Base-by-base conservation (phyloP, 2,329 filamentous ascomycete genomes). In the Biscogniauxia marginata region DNA sequence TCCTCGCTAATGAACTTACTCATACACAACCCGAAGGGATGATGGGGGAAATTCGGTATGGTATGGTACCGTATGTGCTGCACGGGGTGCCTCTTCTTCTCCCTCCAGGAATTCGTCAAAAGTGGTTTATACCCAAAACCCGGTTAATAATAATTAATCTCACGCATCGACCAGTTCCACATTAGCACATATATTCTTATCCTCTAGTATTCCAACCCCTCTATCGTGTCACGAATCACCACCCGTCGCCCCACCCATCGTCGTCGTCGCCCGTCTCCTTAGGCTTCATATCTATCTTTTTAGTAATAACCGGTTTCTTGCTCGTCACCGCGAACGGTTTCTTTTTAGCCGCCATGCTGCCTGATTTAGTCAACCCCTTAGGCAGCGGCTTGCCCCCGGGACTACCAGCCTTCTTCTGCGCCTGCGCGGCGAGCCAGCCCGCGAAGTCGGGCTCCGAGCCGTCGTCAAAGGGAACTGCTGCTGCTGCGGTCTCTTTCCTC, bases 381-480 rank as follows among this genome's bases (percentile, higher is more conserved):
- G 93, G 93, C 53, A 98, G 70, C 2, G 87, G 77, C 63, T 90
- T 95, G 1, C 74, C 65, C 1, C 74, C 65, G 54, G 70, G 60
- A 45, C 68, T 52, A 56, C 72, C 67, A 1, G 71, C 70, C 9
- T 80, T 80, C 76, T 96, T 97, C 60, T 89, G 82, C 5, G 89
- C 85, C 70, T 97, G 91, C 11, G 93, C 92, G 11, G 91, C 92
- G 20, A 98, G 74, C 93, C 95, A 98, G 4, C 92, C 93, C 4
- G 92, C 93, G 73, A 99, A 98, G 72, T 98, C 95, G 0, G 93
- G 93, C 71, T 99, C 93, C 2, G 88, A 87, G 22, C 89, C 86
- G 64, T 96, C 92, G 57, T 93, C 90, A 62, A 89, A 93, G 0
- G 87, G 81, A 6, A 81, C 75, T 24, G 69, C 53, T 1, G 63